These are phyloP conservation scores for Exidia glandulosa DNA, from an alignment of 768 basidiomycete genomes.

Conservation along the genomic window DNA sequence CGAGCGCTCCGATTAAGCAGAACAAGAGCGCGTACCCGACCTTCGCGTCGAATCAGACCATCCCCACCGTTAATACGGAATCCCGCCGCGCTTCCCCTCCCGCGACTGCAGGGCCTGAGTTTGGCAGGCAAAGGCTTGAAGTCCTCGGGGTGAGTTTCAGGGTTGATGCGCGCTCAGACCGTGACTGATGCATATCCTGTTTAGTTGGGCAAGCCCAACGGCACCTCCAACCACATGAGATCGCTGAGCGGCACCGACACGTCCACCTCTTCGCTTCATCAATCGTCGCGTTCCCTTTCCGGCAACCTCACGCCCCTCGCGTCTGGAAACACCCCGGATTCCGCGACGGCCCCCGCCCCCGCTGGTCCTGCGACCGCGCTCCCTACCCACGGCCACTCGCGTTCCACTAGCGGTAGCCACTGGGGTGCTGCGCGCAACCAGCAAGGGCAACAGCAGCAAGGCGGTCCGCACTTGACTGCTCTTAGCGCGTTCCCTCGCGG, in stretches of 20 bases:
- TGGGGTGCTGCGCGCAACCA: not conserved
- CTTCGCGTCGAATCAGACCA: slow-evolving; percentile 35
- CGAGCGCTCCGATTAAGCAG: slow-evolving; percentile 41
- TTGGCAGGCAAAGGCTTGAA: slow-evolving; percentile 46
- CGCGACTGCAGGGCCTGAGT: slow-evolving; percentile 75
- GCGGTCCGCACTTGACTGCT: not conserved
- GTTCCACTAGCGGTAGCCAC: not conserved
- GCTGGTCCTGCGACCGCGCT: not conserved
- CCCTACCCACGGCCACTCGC: not conserved
- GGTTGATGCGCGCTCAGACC: not conserved
- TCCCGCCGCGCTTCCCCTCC: slow-evolving; percentile 60
- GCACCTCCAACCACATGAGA: not conserved
- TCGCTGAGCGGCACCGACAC: not conserved
- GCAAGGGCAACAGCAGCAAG: not conserved
- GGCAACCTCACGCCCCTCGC: not conserved
- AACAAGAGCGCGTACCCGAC: slow-evolving; percentile 81
- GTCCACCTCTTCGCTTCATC: not conserved
- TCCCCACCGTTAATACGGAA: slow-evolving; percentile 43
- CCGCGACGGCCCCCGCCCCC: not conserved
- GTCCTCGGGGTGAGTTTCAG: not conserved
- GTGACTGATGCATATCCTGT: not conserved
- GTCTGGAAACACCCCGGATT: not conserved
- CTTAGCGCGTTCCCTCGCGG: not conserved
- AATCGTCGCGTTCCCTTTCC: not conserved
- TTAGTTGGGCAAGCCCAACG: not conserved